Base-by-base conservation (phyloP, 768 basidiomycete genomes). In the Kwoniella mangroviensis region DNA sequence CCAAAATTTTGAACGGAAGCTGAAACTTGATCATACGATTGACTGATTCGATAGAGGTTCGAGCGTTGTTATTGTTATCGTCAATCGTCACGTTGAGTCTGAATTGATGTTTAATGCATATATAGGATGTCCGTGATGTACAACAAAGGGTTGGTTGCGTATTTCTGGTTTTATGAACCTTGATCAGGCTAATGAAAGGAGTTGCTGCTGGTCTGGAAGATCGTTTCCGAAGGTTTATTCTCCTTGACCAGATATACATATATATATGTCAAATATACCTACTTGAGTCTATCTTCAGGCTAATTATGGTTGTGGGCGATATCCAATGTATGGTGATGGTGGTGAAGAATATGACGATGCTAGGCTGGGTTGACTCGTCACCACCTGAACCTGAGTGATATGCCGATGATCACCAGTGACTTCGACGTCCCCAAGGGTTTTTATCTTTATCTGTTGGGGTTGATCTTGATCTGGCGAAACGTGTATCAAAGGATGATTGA, bases 141-240 rank as follows among this genome's bases (percentile, higher is more conserved):
- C 21, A 42, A 19, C 19, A 59, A 59, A 40, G 58, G 58, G 17
- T 22, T 34, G 17, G 34, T 59, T 34, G 34, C 42, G 56, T 28
- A 34, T 24, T 58, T 34, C 28, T 17, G 17, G 56, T 28, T n/a
- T n/a, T n/a, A 26, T 55, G 17, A 34, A 7, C 34, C 56, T 17
- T 21, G 58, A 21, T 22, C 21, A 22, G 9, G 28, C 43, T 62
- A 62, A 62, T 62, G 61, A 62, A 62, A 62, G 61, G 61, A 62
- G 61, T 54, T n/a, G 53, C 34, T 34, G 34, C 34, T 34, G 9
- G 34, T 34, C 6, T n/a, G 53, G n/a, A 54, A 10, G n/a, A 24
- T 10, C 21, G 53, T 54, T 54, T 54, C 53, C 22, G 21, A 21
- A 21, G 21, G 12, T 11, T 1, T n/a, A 54, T 54, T 12, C 53